Evolutionary conservation across 1,139 yeast species (phyloP).

Genomic region (Casaregolazyma suthepensis): DNA sequence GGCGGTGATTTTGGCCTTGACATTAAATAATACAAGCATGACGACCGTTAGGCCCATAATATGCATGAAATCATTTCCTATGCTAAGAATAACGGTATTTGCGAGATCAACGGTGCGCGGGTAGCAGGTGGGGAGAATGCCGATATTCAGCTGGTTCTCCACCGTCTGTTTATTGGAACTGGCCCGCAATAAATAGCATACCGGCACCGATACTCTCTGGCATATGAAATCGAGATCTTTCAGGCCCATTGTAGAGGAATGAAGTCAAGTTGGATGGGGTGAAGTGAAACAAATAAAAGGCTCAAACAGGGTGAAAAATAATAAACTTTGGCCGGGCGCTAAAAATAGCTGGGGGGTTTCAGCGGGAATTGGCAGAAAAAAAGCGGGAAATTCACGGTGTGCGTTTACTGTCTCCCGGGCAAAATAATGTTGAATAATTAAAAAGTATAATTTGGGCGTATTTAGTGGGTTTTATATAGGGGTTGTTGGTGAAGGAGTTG

Average conservation of each 20-base stretch:
- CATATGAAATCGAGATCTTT: slow-evolving; percentile 71
- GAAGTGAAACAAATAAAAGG: not conserved
- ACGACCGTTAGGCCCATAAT: slow-evolving; percentile 64
- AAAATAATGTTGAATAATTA: not conserved
- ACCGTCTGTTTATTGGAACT: slow-evolving; percentile 20
- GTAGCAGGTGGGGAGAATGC: slow-evolving; percentile 72
- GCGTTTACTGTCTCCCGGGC: not conserved
- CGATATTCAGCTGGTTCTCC: slow-evolving; percentile 38
- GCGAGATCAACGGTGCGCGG: slow-evolving; percentile 83
- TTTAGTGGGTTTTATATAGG: not conserved
- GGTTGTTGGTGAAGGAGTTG: not conserved
- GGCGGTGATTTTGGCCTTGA: slow-evolving; percentile 83
- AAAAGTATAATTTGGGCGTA: not conserved
- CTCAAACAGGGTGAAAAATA: not conserved
- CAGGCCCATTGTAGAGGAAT: slow-evolving; percentile 39
- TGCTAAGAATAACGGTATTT: slow-evolving; percentile 82
- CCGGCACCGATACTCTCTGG: slow-evolving; percentile 62
- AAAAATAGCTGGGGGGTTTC: not conserved
- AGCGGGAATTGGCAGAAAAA: no score
- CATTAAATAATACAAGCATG: slow-evolving; percentile 68
- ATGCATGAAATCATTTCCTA: slow-evolving; percentile 85
- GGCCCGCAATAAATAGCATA: slow-evolving; percentile 59
- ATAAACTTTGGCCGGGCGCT: not conserved
- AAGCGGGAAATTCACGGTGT: no score
- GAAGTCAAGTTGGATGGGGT: not conserved